phyloP scores from a whole-genome alignment of 2,329 filamentous ascomycete species.

The Berkeleyomyces basicola region DNA sequence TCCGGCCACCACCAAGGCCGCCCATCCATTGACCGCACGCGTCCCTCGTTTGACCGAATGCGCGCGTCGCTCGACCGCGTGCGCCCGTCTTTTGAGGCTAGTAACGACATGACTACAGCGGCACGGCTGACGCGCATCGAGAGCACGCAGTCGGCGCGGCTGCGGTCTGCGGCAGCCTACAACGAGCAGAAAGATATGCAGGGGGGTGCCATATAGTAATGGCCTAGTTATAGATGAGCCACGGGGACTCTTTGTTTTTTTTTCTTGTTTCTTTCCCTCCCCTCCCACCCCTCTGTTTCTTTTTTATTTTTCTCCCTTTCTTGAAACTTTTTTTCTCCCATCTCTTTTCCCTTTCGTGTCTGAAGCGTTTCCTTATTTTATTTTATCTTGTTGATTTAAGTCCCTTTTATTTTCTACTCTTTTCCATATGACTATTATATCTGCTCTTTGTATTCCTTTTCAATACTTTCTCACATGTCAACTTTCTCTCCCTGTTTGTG shows the following conservation, averaged over 20 bases:
- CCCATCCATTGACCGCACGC: constrained; percentile 48
- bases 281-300: not conserved
- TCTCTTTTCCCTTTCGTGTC: not conserved
- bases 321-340: not conserved
- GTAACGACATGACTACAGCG: constrained; percentile 80
- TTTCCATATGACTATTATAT: constrained; percentile 6
- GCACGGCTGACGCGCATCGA: constrained; percentile 73
- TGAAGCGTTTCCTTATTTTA: not conserved
- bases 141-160: constrained; percentile 39
- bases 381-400: constrained; percentile 12
- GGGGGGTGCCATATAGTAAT: constrained; percentile 2
- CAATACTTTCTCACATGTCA: constrained; percentile 14
- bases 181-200: not conserved
- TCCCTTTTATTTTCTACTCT: constrained; percentile 17
- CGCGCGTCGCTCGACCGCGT: constrained; percentile 75
- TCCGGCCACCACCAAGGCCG: constrained; percentile 23
- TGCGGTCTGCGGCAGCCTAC: not conserved
- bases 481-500: constrained; percentile 14
- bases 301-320: not conserved
- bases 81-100: constrained; percentile 69
- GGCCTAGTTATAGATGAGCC: not conserved
- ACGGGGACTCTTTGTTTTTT: not conserved
- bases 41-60: constrained; percentile 79
- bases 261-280: not conserved
- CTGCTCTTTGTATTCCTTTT: constrained; percentile 13